Percentiles rank a stretch among this genome's conserved stretches.
Evolutionary conservation across 1,284 basidiomycete species (phyloP).

Genomic region (Ganoderma meredithae): DNA sequence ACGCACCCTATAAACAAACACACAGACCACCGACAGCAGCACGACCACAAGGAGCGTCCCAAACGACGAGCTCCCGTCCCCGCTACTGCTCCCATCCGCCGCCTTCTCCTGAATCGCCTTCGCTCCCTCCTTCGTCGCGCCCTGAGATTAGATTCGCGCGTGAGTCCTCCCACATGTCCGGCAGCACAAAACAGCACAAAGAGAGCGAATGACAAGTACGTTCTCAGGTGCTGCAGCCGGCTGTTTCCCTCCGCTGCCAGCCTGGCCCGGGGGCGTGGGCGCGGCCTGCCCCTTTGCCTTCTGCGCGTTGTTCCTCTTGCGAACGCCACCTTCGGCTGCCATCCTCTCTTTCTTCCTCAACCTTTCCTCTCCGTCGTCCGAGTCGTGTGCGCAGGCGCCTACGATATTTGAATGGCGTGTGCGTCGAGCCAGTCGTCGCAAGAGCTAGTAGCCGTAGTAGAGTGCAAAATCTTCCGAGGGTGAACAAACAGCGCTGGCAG

Average conservation of each 20-base stretch:
- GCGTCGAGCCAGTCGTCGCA: slow-evolving; percentile 28
- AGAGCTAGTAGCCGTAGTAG: background rate
- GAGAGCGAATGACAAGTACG: slow-evolving; percentile 8
- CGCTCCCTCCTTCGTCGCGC: background rate
- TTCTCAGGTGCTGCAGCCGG: slow-evolving; percentile 4
- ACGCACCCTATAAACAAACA: slow-evolving; percentile 27
- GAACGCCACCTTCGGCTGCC: slow-evolving; percentile 13
- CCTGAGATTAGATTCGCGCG: background rate
- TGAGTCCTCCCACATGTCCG: slow-evolving; percentile 2
- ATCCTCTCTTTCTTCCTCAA: background rate
- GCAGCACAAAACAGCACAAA: background rate
- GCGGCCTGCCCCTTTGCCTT: slow-evolving; percentile 2
- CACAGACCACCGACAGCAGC: slow-evolving; percentile 26
- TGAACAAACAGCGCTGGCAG: background rate
- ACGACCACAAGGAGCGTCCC: slow-evolving; percentile 20
- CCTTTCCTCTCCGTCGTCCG: background rate
- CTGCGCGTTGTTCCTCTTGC: slow-evolving; percentile 11
- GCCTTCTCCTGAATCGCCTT: background rate
- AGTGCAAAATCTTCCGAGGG: too few species aligned
- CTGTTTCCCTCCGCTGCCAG: slow-evolving; percentile 7
- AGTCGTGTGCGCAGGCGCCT: background rate
- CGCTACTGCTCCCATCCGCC: background rate
- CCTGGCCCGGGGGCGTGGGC: background rate
- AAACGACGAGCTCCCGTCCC: background rate
- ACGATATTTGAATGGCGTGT: background rate